Conservation (phyloP, 768 basidiomycete genomes). For the Trametopsis cervina region DNA sequence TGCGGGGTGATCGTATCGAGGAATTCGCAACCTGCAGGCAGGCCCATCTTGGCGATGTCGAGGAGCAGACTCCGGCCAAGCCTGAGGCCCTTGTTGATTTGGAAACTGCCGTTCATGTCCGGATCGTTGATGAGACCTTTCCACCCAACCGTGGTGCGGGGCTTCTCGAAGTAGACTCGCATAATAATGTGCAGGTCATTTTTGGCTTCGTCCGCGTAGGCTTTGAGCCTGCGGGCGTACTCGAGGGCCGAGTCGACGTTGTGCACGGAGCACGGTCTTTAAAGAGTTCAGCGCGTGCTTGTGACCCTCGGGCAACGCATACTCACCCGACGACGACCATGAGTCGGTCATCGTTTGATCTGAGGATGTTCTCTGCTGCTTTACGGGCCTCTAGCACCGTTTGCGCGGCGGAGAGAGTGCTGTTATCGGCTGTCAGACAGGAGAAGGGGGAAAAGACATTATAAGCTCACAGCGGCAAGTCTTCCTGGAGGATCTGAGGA, state of each 20-base stretch:
- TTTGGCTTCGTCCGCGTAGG: slow-evolving; percentile 72
- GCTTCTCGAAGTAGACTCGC: slow-evolving; percentile 99
- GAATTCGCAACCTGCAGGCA: slow-evolving; percentile 97
- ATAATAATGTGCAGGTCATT: slow-evolving; percentile 92
- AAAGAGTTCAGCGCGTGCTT: slow-evolving; percentile 1
- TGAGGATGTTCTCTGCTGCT: slow-evolving; percentile 70
- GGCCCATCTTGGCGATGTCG: slow-evolving; percentile 82
- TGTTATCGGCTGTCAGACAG: slow-evolving; percentile 22
- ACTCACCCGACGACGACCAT: slow-evolving; percentile 85
- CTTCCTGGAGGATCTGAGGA: slow-evolving; percentile 91
- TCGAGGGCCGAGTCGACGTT: slow-evolving; percentile 79
- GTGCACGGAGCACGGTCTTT: slow-evolving; percentile 91
- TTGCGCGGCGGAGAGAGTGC: slow-evolving; percentile 74
- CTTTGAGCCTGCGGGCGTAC: slow-evolving; percentile 74
- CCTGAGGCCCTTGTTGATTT: slow-evolving; percentile 94
- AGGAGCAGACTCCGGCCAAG: slow-evolving; percentile 82
- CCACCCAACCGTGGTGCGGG: slow-evolving; percentile 95
- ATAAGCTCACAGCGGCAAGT: slow-evolving; percentile 69
- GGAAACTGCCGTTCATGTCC: slow-evolving; percentile 86
- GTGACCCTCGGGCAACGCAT: background rate
- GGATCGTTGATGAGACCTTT: slow-evolving; percentile 99
- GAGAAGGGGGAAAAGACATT: background rate
- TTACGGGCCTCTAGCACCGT: slow-evolving; percentile 85
- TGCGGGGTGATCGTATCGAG: slow-evolving; percentile 74
- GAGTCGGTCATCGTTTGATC: slow-evolving; percentile 86